Evolutionary conservation across 345 rosid genomes (phyloP), one percentile per base, ranked within the genome.

Genomic region (Salix brachista): DNA sequence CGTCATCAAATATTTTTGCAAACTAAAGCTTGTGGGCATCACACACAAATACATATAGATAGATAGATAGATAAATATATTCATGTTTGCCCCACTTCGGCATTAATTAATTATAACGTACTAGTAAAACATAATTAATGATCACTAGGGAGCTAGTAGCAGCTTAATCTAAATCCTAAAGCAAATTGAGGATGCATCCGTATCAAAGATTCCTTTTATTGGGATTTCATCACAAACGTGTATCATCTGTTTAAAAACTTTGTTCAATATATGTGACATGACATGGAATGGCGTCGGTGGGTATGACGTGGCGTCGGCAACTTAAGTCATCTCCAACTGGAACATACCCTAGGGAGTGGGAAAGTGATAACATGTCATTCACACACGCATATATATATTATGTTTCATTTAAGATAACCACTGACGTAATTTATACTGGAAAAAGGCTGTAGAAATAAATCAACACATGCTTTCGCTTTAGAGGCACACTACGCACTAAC

Each of bases 241-340:
- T 52, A 25, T 19, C 58, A 25, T 67, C 21, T 9, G 7, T 72
- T 28, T 4, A 10, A 66, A 8, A 16, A 8, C 42, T 21, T 48
- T 3, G 5, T 71, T 50, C 4, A 21, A 8, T 50, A 39, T 25
- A 19, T 8, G n/a, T 75, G 36, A 67, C 56, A 23, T 46, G 75
- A 70, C 50, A 46, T 3, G 65, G 70, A 60, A 41, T 19, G 14
- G 75, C n/a, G 69, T 76, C 54, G 72, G 75, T 70, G 80, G 79
- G 52, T 26, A 14, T 77, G 88, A 79, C 3, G 79, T 83, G 86
- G 86, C 75, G 28, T 80, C 5, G 28, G 54, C 73, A 79, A 70
- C 78, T 75, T 6, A 25, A 65, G 83, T 85, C 78, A 83, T 81
- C 81, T 41, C 54, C 81, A 58, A 71, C 84, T n/a, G 36, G 75